phyloP scores from a whole-genome alignment of 257 asterid genomes.

The Nicotiana undulata region DNA sequence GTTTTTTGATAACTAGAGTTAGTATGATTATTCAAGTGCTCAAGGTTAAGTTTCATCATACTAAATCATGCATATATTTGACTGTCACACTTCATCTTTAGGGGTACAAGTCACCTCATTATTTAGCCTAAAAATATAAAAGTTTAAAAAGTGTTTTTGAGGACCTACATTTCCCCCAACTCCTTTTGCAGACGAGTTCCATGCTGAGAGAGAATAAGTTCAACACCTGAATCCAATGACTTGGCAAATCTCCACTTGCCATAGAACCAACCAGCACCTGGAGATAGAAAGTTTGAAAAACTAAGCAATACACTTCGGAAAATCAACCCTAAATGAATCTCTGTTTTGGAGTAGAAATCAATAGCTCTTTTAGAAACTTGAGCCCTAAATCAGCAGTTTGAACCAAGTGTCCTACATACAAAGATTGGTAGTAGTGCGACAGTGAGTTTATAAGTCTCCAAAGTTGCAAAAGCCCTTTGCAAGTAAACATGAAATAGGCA shows the following conservation, averaged over 20 bases:
- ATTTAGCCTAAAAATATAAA: neutral
- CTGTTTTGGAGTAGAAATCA: neutral
- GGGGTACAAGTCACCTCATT: neutral
- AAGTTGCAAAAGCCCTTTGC: slow-evolving; percentile 1
- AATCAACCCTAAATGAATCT: neutral
- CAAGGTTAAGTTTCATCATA: neutral
- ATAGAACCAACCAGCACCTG: slow-evolving; percentile 39
- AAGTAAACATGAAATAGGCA: neutral
- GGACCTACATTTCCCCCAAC: slow-evolving; percentile 55
- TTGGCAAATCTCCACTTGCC: slow-evolving; percentile 30
- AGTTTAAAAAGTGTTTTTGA: neutral
- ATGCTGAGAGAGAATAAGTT: slow-evolving; percentile 54
- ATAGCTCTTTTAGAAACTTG: neutral
- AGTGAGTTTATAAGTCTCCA: neutral
- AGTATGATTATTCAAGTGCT: neutral
- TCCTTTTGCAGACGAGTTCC: slow-evolving; percentile 73
- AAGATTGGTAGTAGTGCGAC: neutral
- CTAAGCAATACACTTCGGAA: neutral
- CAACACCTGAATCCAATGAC: slow-evolving; percentile 31
- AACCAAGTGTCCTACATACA: neutral
- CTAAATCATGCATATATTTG: neutral
- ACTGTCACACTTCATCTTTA: neutral
- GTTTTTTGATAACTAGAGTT: neutral
- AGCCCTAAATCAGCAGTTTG: neutral
- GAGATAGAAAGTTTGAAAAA: neutral